Base-by-base conservation (phyloP, 2,329 filamentous ascomycete species). In the Fusarium papillatum region DNA sequence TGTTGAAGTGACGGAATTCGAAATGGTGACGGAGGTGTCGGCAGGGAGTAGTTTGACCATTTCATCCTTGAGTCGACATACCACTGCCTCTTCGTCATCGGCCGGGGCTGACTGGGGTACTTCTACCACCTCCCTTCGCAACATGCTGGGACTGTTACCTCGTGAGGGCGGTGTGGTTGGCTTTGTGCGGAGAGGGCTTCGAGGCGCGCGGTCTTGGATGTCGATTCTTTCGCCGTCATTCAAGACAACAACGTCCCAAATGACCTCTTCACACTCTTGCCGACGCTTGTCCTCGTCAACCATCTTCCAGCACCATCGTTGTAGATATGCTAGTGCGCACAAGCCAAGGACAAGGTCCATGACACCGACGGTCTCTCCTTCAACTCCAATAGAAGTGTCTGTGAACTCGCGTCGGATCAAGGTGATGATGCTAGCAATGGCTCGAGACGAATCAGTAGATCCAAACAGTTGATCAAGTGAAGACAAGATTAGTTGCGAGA, bases 171-270 rank as follows among this genome's bases (percentile, higher is more conserved):
- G 29, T 22, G 16, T 64, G 17, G 36, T 38, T 8, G 72, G 43
- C 36, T 68, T 73, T 8, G 53, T 41, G 19, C 60, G 70, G 55
- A 61, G 59, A 22, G 50, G 59, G 11, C 55, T 65, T 26, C 50
- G 69, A 34, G 74, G 46, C 13, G 59, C 48, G 34, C 41, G 62
- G 16, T 72, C 79, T 26, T 79, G 80, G n/a, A 92, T 84, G 72
- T 92, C 91, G 36, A 93, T 88, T 41, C 89, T 87, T 57, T 88
- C 86, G 11, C 90, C 90, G 76, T 91, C 87, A 70, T 90, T 88
- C 19, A 93, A 83, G 0, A 93, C 89, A 10, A 93, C 90, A 5
- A 93, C 89, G 77, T 94, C 92, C 92, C 92, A 93, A 11, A 94
- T 85, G 3, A 90, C 83, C 72, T 93, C 90, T 68, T 92, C 90